Conservation (phyloP, 2,329 filamentous ascomycete species). For the Colletotrichum sp. region DNA sequence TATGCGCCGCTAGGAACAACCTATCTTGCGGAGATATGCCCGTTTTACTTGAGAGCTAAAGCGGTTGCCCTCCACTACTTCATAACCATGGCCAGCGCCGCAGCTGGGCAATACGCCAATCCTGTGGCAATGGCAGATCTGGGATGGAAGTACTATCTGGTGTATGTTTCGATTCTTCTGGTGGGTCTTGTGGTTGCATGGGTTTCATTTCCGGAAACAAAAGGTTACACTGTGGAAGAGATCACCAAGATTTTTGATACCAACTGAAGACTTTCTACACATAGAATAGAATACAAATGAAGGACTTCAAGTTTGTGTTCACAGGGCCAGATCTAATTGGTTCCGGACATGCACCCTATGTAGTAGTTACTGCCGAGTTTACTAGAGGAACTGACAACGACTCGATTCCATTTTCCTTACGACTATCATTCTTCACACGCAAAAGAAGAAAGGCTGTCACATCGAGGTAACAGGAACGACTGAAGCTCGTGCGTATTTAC, state of each 20-base stretch:
- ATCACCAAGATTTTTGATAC: constrained; percentile 60
- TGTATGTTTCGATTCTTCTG: constrained; percentile 53
- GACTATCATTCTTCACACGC: neutral
- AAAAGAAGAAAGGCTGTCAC: neutral
- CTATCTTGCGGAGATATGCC: constrained; percentile 60
- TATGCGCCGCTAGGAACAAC: constrained; percentile 55
- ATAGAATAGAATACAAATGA: neutral
- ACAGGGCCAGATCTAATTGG: neutral
- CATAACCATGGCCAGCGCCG: constrained; percentile 28
- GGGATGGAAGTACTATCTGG: constrained; percentile 60
- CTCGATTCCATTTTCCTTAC: no score
- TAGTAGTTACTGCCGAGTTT: neutral
- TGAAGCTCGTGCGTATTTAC: rapidly evolving
- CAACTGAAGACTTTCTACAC: neutral
- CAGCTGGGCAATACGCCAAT: constrained; percentile 44
- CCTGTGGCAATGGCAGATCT: constrained; percentile 56
- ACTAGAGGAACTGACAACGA: neutral
- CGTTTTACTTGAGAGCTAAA: constrained; percentile 55
- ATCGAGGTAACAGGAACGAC: neutral
- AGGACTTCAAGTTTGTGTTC: neutral
- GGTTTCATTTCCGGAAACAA: constrained; percentile 54
- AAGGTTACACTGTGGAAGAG: constrained; percentile 55
- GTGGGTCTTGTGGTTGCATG: constrained; percentile 51
- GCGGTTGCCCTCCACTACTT: constrained; percentile 42
- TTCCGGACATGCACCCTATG: rapidly evolving